Evolutionary conservation across 108 stramenopile species (phyloP).

Genomic region (Mediolabrus comicus): DNA sequence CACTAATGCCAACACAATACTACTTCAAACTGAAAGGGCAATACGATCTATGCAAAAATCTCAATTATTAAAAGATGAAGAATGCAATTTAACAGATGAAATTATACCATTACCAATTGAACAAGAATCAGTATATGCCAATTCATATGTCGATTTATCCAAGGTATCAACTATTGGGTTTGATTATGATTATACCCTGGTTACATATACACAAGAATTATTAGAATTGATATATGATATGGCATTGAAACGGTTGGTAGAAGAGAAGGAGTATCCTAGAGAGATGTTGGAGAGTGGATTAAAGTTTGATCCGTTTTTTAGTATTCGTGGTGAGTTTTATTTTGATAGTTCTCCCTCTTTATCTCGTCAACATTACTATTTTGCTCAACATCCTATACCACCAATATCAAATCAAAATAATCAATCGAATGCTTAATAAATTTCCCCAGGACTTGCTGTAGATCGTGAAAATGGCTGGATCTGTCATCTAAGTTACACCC

Average conservation of each 20-base stretch:
- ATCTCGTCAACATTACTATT: neutral
- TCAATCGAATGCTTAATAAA: neutral
- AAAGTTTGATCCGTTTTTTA: conserved; percentile 82
- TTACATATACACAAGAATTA: conserved; percentile 85
- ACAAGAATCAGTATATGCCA: conserved; percentile 80
- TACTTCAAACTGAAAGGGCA: conserved; percentile 56
- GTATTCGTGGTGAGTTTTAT: conserved; percentile 70
- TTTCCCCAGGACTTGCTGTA: conserved; percentile 79
- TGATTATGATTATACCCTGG: conserved; percentile 96
- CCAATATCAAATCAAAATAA: neutral
- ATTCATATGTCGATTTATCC: conserved; percentile 89
- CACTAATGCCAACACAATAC: conserved; percentile 53
- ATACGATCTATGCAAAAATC: conserved; percentile 53
- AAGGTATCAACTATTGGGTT: conserved; percentile 93
- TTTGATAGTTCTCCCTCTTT: neutral
- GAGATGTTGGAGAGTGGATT: conserved; percentile 74
- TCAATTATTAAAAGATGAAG: conserved; percentile 31
- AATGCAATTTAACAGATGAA: neutral
- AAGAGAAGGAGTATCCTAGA: conserved; percentile 81
- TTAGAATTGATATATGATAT: conserved; percentile 90
- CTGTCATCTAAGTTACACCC: conserved; percentile 92
- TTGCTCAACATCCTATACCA: neutral
- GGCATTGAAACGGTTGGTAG: conserved; percentile 85
- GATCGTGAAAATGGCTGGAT: conserved; percentile 94
- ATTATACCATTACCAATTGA: neutral